These are phyloP conservation scores for Pyrus hybrid DNA, from an alignment of 331 rosid species.

Conservation along the genomic window DNA sequence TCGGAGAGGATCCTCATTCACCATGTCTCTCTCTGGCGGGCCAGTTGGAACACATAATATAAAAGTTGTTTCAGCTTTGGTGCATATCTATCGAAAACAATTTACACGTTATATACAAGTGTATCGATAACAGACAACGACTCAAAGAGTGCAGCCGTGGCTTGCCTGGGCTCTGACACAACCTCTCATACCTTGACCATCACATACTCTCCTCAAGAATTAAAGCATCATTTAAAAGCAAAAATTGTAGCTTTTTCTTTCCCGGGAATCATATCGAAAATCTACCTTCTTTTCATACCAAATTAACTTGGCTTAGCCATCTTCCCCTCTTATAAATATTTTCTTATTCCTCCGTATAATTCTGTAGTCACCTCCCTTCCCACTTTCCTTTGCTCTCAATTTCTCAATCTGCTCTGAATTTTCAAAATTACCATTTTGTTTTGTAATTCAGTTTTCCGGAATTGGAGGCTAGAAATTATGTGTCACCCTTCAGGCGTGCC, in stretches of 20 bases:
- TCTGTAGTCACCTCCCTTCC: neutral
- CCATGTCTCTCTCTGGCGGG: no score
- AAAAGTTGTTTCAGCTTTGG: no score
- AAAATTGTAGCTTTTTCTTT: neutral
- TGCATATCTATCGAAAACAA: no score
- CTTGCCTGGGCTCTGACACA: no score
- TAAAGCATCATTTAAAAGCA: neutral
- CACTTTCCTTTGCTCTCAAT: neutral
- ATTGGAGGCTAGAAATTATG: neutral
- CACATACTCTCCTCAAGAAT: neutral
- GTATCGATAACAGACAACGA: no score
- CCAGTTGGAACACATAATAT: no score
- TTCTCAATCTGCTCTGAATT: neutral
- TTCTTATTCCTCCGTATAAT: neutral
- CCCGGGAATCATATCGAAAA: constrained; percentile 31
- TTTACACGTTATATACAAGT: no score
- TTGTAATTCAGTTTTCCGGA: neutral
- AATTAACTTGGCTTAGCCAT: constrained; percentile 1
- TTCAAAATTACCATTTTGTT: neutral
- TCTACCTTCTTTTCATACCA: neutral
- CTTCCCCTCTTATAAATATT: constrained; percentile 4
- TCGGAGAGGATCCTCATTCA: no score
- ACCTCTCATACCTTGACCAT: no score
- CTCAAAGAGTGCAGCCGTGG: no score
- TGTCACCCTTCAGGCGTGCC: constrained; percentile 11